Percentiles rank a stretch among this genome's conserved stretches.
These are phyloP conservation scores for Gleditsia sinensis DNA, from an alignment of 306 rosid species.

Conservation along the genomic window DNA sequence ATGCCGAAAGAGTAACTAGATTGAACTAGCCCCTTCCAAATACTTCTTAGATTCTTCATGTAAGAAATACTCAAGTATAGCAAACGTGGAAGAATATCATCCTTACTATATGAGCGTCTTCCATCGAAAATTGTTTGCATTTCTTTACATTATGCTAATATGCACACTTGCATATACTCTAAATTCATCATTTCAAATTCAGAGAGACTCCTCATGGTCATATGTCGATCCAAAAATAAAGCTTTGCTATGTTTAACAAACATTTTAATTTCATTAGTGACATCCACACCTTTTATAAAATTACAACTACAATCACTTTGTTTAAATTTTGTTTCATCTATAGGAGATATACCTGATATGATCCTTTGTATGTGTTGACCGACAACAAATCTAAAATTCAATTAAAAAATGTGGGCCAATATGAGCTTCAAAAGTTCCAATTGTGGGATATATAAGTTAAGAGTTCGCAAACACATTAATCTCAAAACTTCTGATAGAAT, in stretches of 20 bases:
- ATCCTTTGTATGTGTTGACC: not conserved
- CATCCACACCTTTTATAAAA: not conserved
- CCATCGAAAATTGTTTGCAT: slow-evolving; percentile 19
- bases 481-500: slow-evolving; percentile 22
- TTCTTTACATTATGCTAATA: slow-evolving; percentile 39
- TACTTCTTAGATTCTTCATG: slow-evolving; percentile 39
- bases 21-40: not conserved
- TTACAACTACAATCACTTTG: not conserved
- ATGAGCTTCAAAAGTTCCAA: not conserved
- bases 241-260: not conserved
- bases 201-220: slow-evolving; percentile 21
- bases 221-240: slow-evolving; percentile 29
- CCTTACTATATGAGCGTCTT: not conserved
- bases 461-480: not conserved
- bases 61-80: not conserved
- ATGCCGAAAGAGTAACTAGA: not conserved
- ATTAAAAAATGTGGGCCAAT: not conserved
- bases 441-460: slow-evolving; percentile 24
- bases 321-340: not conserved
- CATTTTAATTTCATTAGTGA: not conserved
- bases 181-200: not conserved
- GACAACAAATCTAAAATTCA: slow-evolving; percentile 10
- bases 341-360: not conserved
- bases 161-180: not conserved
- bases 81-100: not conserved